phyloP scores from a whole-genome alignment of 805 yeast genomes.

The Suhomyces xylopsoci region DNA sequence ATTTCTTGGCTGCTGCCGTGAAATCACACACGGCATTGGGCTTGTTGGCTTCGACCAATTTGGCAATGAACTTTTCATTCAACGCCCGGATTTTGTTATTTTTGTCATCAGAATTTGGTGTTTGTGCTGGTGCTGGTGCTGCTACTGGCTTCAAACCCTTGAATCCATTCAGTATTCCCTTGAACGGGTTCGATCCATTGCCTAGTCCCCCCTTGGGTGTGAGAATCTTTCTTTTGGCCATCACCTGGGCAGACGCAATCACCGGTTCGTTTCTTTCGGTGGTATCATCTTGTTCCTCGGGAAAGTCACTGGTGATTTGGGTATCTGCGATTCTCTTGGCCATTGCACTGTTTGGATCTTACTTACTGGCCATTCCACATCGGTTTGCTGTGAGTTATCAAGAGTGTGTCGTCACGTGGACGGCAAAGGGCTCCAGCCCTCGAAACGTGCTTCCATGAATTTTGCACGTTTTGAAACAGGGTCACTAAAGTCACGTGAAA shows the following conservation, averaged over 20 bases:
- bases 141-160: neutral
- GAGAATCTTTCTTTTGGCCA: constrained; percentile 70
- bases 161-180: neutral
- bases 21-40: constrained; percentile 55
- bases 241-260: constrained; percentile 57
- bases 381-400: constrained; percentile 5
- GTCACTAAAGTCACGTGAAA: neutral
- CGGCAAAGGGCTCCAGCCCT: constrained; percentile 10
- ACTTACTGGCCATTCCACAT: neutral
- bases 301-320: constrained; percentile 57
- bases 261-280: constrained; percentile 25
- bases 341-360: constrained; percentile 30
- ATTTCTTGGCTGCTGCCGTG: constrained; percentile 54
- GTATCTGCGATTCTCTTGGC: constrained; percentile 65
- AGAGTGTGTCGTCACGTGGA: neutral
- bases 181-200: neutral
- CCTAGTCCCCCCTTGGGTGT: constrained; percentile 40
- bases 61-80: constrained; percentile 54
- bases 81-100: constrained; percentile 59
- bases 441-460: no score
- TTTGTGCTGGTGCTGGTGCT: neutral
- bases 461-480: neutral
- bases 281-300: constrained; percentile 33
- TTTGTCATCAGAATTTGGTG: constrained; percentile 22
- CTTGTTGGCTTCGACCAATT: constrained; percentile 40